These are phyloP conservation scores for Wickerhamomyces hampshirensis DNA, from an alignment of 805 yeast genomes.

Conservation along the genomic window DNA sequence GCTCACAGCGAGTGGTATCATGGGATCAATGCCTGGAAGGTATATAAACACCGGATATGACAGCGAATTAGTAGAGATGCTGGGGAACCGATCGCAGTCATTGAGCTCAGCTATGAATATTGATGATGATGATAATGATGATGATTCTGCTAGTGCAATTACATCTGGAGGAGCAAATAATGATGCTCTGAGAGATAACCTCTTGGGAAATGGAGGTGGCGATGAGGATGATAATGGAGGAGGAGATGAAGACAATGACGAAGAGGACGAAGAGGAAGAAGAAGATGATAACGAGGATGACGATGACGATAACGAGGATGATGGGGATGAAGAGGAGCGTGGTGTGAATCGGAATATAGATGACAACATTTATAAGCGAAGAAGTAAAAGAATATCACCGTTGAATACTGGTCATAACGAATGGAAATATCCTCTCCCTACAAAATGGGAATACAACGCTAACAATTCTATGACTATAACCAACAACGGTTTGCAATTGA, in stretches of 20 bases:
- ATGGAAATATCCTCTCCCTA: conserved; percentile 19
- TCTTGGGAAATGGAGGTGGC: conserved; percentile 2
- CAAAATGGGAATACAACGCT: conserved; percentile 12
- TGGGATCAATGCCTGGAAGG: conserved; percentile 19
- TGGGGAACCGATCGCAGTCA: conserved; percentile 6
- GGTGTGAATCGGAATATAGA: background rate
- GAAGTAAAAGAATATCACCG: background rate
- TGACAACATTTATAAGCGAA: background rate
- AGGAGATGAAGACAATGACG: background rate
- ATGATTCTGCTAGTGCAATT: conserved; percentile 2
- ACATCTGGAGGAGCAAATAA: background rate
- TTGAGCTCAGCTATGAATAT: too few relatives aligned
- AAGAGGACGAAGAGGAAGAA: conserved; percentile 2
- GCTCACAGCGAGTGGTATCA: conserved; percentile 13
- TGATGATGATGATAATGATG: conserved; percentile 11
- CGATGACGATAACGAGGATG: conserved; percentile 3
- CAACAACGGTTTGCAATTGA: conserved; percentile 12
- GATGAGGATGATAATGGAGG: conserved; percentile 3
- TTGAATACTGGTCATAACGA: background rate
- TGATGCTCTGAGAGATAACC: background rate
- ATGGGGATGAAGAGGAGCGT: conserved; percentile 7
- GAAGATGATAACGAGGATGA: conserved; percentile 4
- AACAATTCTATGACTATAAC: conserved; percentile 5
- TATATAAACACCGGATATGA: conserved; percentile 9
- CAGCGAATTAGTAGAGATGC: conserved; percentile 9